These are phyloP conservation scores for Russula lepida DNA, from an alignment of 768 basidiomycete genomes.

Conservation along the genomic window DNA sequence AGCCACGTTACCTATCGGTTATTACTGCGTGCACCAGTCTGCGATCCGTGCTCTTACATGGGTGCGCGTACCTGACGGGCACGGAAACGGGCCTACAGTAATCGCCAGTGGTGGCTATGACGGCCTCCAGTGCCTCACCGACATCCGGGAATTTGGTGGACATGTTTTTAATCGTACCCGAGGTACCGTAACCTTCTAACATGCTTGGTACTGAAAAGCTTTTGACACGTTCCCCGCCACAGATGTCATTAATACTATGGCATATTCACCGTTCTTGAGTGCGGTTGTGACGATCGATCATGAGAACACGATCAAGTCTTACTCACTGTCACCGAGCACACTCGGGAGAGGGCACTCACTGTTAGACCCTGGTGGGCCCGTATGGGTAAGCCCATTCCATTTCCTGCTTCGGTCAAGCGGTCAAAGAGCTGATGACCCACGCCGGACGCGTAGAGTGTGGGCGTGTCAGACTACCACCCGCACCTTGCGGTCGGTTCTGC, in stretches of 20 bases:
- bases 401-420: background rate
- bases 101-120: slow-evolving; percentile 77
- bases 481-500: slow-evolving; percentile 75
- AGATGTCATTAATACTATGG: slow-evolving; percentile 67
- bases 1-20: slow-evolving; percentile 59
- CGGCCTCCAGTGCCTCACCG: slow-evolving; percentile 65
- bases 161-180: slow-evolving; percentile 70
- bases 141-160: slow-evolving; percentile 62
- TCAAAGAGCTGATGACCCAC: background rate
- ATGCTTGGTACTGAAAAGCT: background rate
- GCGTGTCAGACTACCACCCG: slow-evolving; percentile 78
- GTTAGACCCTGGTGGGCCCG: slow-evolving; percentile 67
- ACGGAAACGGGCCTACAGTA: slow-evolving; percentile 54
- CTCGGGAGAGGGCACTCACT: slow-evolving; percentile 65
- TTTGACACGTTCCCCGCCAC: background rate
- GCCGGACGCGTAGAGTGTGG: slow-evolving; percentile 44
- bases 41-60: slow-evolving; percentile 71
- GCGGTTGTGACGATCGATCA: slow-evolving; percentile 74
- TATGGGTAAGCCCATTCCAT: slow-evolving; percentile 55
- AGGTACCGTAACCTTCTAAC: slow-evolving; percentile 36
- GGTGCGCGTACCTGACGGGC: slow-evolving; percentile 57
- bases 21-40: slow-evolving; percentile 67
- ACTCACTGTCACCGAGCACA: slow-evolving; percentile 63
- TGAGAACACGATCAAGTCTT: slow-evolving; percentile 72
- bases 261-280: slow-evolving; percentile 59